These are phyloP conservation scores for Xylariaceae sp. DNA, from an alignment of 2,329 filamentous ascomycete genomes.

Conservation along the genomic window DNA sequence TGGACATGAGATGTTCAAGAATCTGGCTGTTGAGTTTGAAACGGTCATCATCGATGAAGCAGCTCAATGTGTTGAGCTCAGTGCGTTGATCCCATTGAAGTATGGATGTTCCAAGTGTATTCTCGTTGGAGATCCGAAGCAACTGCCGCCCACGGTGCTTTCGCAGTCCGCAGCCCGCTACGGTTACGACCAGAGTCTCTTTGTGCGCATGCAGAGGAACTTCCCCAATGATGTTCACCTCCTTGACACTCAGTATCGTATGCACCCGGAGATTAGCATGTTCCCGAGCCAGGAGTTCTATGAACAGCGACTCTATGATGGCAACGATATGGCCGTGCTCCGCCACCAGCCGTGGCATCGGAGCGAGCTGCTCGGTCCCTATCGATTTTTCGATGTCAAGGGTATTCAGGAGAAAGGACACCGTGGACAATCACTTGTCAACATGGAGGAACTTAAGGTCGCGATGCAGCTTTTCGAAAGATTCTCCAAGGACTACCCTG, in stretches of 20 bases:
- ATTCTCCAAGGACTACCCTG: slow-evolving; percentile 65
- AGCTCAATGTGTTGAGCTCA: slow-evolving; percentile 95
- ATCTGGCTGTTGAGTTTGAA: slow-evolving; percentile 91
- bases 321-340: slow-evolving; percentile 71
- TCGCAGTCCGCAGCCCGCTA: slow-evolving; percentile 88
- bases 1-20: slow-evolving; percentile 96
- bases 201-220: slow-evolving; percentile 96
- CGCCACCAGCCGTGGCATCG: slow-evolving; percentile 81
- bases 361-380: slow-evolving; percentile 76
- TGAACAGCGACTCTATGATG: slow-evolving; percentile 79
- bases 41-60: slow-evolving; percentile 98
- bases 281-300: slow-evolving; percentile 94
- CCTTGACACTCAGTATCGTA: slow-evolving; percentile 96
- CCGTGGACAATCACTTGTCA: slow-evolving; percentile 76
- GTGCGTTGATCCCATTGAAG: slow-evolving; percentile 91
- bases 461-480: slow-evolving; percentile 80
- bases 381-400: slow-evolving; percentile 94
- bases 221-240: slow-evolving; percentile 84
- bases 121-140: slow-evolving; percentile 94
- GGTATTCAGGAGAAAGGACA: slow-evolving; percentile 78
- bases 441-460: slow-evolving; percentile 78
- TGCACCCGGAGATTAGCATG: slow-evolving; percentile 93
- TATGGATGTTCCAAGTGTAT: slow-evolving; percentile 97
- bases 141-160: slow-evolving; percentile 90
- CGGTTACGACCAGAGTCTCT: slow-evolving; percentile 95